Evolutionary conservation across 1,284 basidiomycete genomes (phyloP).

Genomic region (Fistulinella staudtii): DNA sequence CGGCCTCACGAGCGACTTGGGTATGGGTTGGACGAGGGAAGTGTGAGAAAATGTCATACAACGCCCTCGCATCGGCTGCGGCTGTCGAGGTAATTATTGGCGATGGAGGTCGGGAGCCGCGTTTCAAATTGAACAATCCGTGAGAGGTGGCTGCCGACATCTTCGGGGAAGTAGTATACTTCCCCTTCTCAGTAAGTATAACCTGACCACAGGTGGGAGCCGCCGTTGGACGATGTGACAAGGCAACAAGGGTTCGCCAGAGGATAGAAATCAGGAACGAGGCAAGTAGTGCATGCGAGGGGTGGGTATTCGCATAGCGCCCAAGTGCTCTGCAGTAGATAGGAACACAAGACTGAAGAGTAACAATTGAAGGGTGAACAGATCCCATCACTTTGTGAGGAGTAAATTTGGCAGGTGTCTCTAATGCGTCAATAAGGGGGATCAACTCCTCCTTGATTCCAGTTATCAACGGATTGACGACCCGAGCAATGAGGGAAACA

Average conservation of each 20-base stretch:
- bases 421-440: slow-evolving; percentile 58
- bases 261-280: slow-evolving; percentile 66
- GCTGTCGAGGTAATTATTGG: slow-evolving; percentile 43
- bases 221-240: slow-evolving; percentile 53
- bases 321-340: slow-evolving; percentile 54
- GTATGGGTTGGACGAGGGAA: slow-evolving; percentile 59
- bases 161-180: slow-evolving; percentile 34
- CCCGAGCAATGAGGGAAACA: slow-evolving; percentile 59
- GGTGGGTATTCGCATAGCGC: slow-evolving; percentile 50
- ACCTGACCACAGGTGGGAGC: slow-evolving; percentile 31
- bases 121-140: slow-evolving; percentile 60
- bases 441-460: slow-evolving; percentile 59
- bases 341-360: slow-evolving; percentile 56
- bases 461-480: slow-evolving; percentile 58
- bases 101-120: slow-evolving; percentile 62
- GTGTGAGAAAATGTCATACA: slow-evolving; percentile 54
- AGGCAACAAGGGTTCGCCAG: slow-evolving; percentile 67
- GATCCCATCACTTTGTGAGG: slow-evolving; percentile 40
- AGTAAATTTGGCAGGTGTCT: slow-evolving; percentile 39
- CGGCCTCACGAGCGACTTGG: slow-evolving; percentile 64
- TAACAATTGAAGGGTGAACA: slow-evolving; percentile 56
- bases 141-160: slow-evolving; percentile 59
- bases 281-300: slow-evolving; percentile 58
- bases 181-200: slow-evolving; percentile 35
- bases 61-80: slow-evolving; percentile 53